Evolutionary conservation across 306 rosid species (phyloP).

Genomic region (Quercus engelmannii): DNA sequence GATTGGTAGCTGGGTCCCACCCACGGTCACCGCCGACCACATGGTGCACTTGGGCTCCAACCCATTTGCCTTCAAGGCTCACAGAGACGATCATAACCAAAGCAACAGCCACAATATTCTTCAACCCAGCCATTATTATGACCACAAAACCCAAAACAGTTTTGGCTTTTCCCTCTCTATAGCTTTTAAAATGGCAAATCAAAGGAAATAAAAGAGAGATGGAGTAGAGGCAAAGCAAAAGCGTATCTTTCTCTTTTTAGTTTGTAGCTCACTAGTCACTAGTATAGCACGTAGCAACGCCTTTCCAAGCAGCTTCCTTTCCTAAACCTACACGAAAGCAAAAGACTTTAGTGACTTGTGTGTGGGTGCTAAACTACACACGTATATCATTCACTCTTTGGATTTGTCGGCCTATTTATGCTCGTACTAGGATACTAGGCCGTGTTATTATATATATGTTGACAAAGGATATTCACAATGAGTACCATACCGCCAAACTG

Average conservation of each 20-base stretch:
- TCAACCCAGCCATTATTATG: conserved; percentile 27
- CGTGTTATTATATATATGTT: not conserved
- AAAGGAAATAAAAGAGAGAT: not conserved
- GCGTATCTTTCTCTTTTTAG: too few species aligned
- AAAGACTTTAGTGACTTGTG: not conserved
- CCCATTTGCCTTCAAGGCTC: conserved; percentile 30
- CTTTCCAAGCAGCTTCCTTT: conserved; percentile 31
- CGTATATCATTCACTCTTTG: not conserved
- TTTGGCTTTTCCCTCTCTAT: not conserved
- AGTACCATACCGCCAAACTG: not conserved
- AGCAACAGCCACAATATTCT: conserved; percentile 5
- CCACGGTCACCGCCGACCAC: conserved; percentile 86
- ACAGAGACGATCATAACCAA: not conserved
- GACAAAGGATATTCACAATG: not conserved
- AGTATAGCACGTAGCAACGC: not conserved
- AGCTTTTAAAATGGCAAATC: not conserved
- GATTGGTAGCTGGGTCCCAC: conserved; percentile 64
- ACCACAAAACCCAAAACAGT: not conserved
- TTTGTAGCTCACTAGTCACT: not conserved
- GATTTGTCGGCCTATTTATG: not conserved
- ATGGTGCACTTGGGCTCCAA: conserved; percentile 52
- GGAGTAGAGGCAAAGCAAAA: not conserved
- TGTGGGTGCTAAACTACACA: not conserved
- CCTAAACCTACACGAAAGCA: not conserved
- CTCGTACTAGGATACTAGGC: too few species aligned